Base-by-base conservation (phyloP, 2,329 filamentous ascomycete genomes). In the Polychaeton citri region DNA sequence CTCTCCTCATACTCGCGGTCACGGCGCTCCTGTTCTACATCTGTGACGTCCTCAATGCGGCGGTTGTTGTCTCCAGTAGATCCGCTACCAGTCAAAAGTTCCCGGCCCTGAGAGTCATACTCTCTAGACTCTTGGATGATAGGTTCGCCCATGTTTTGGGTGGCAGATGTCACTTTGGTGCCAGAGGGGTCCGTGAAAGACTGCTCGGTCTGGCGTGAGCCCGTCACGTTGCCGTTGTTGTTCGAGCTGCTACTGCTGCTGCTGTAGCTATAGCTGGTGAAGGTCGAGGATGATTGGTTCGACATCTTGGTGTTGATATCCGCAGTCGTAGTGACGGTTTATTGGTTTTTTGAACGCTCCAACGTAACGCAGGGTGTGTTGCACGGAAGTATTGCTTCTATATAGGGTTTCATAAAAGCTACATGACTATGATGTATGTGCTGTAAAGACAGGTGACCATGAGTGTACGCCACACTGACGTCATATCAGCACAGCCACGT, bases 141-240 rank as follows among this genome's bases (percentile, higher is more conserved):
- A 2, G 51, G 49, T 34, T 54, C 43, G 15, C 55, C 54, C 5
- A 52, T 19, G 30, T 48, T 51, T 32, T 58, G 55, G 1, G 39
- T 45, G 10, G 51, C 42, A 5, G 49, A 47, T 18, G 41, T 45
- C 6, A 52, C 45, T 3, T 46, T 51, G 10, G 47, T 51, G 42
- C 49, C 53, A 6, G 39, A 38, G n/a, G 43, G 40, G 32, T 51
- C 48, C 33, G 45, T 46, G 36, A 46, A 45, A 16, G 40, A 45
- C 17, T 50, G 46, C 6, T 48, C 45, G 17, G 38, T 38, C 19
- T 38, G 38, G 33, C 43, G 41, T 19, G 44, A 35, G 38, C 53
- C 50, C 8, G 45, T 51, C 7, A 36, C 43, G 30, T 48, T 32
- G 17, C 37, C 38, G 33, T 45, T 41, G 41, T 30, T 35, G 38